Percentiles rank a stretch among this genome's conserved stretches.
Conservation (phyloP, 1,284 basidiomycete genomes). For the Trichosporon inkin region DNA sequence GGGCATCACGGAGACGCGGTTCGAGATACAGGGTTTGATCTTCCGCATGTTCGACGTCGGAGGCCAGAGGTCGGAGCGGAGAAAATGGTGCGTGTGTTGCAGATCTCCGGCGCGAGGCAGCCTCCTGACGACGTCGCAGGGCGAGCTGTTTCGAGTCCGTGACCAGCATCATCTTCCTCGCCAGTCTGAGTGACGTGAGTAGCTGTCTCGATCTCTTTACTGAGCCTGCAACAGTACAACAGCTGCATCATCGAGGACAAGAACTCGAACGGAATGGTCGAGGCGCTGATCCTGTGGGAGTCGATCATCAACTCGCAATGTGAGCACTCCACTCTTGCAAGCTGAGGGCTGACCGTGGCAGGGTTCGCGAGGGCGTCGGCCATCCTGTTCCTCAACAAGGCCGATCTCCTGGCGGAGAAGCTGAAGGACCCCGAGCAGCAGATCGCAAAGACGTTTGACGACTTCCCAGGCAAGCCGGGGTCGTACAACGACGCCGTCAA, state of each 20-base stretch:
- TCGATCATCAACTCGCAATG: slow-evolving; percentile 78
- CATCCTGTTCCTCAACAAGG: slow-evolving; percentile 86
- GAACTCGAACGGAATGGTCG: slow-evolving; percentile 99
- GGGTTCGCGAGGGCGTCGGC: slow-evolving; percentile 88
- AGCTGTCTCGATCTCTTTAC: background rate
- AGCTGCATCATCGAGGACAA: slow-evolving; percentile 88
- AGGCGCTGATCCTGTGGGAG: slow-evolving; percentile 91
- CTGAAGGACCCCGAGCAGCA: slow-evolving; percentile 64
- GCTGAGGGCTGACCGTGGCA: slow-evolving; percentile 39
- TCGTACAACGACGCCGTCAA: slow-evolving; percentile 52
- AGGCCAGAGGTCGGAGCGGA: slow-evolving; percentile 87
- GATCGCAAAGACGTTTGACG: slow-evolving; percentile 80
- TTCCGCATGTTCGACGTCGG: slow-evolving; percentile 85
- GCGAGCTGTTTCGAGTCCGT: slow-evolving; percentile 81
- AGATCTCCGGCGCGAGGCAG: background rate
- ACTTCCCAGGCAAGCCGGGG: slow-evolving; percentile 58
- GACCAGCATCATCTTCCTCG: slow-evolving; percentile 89
- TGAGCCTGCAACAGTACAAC: slow-evolving; percentile 59
- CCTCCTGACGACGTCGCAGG: slow-evolving; percentile 25
- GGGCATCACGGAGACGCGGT: slow-evolving; percentile 86
- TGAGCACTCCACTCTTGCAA: slow-evolving; percentile 17
- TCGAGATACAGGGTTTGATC: slow-evolving; percentile 53
- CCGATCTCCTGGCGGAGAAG: slow-evolving; percentile 82
- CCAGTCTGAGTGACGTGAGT: slow-evolving; percentile 71
- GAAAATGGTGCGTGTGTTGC: slow-evolving; percentile 63